Percentiles rank a stretch among this genome's conserved stretches.
Conservation (phyloP, 106 monocot genomes). For the Iris macrosiphon region DNA sequence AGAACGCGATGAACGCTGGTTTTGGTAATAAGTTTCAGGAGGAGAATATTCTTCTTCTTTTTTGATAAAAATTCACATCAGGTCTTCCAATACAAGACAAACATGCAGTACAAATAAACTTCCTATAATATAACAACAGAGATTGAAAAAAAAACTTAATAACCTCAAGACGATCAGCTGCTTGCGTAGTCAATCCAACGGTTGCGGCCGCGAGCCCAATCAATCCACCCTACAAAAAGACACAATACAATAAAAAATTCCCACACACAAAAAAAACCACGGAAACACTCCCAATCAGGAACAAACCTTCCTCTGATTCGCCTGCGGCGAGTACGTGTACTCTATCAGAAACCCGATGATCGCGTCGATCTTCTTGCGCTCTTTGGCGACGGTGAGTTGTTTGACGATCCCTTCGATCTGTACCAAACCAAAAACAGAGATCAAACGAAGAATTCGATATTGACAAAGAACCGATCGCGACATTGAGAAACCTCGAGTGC, state of each 20-base stretch:
- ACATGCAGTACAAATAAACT: no score
- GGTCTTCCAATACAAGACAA: no score
- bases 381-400: not conserved
- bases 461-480: not conserved
- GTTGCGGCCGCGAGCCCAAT: conserved; percentile 87
- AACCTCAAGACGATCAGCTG: conserved; percentile 81
- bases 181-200: conserved; percentile 74
- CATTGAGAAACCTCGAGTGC: conserved; percentile 56
- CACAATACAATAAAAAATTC: not conserved
- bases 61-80: no score
- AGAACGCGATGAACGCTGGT: no score
- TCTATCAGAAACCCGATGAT: conserved; percentile 1
- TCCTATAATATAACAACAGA: no score
- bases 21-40: no score
- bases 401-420: conserved; percentile 14
- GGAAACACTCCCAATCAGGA: no score
- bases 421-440: conserved; percentile 1
- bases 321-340: conserved; percentile 8
- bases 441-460: no score
- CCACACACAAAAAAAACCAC: no score
- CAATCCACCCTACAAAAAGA: conserved; percentile 62
- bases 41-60: no score
- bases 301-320: conserved; percentile 62
- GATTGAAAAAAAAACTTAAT: not conserved
- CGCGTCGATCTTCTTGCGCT: conserved; percentile 5